These are phyloP conservation scores for Fusarium ramigenum DNA, from an alignment of 2,329 filamentous ascomycete genomes.

Conservation along the genomic window DNA sequence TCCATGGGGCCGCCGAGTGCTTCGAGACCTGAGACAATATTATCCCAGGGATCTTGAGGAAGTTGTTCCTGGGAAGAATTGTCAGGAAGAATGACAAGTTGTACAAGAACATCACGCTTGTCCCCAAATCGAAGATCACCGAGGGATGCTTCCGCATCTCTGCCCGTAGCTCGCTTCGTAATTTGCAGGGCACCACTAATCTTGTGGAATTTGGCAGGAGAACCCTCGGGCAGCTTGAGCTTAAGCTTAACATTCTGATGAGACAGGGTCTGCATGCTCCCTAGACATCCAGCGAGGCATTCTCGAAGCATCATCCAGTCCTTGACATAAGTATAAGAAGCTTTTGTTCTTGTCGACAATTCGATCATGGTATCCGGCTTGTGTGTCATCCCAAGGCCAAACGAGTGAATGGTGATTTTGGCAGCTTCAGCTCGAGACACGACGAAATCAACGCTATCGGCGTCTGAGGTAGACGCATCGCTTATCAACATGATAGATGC, in stretches of 20 bases:
- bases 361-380: slow-evolving; percentile 99
- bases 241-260: slow-evolving; percentile 98
- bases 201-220: slow-evolving; percentile 97
- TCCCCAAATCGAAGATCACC: slow-evolving; percentile 96
- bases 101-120: slow-evolving; percentile 91
- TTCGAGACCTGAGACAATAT: slow-evolving; percentile 93
- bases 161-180: slow-evolving; percentile 93
- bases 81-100: slow-evolving; percentile 91
- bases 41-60: slow-evolving; percentile 96
- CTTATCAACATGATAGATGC: slow-evolving; percentile 97
- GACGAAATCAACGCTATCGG: slow-evolving; percentile 96
- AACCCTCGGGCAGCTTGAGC: slow-evolving; percentile 92
- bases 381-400: slow-evolving; percentile 94
- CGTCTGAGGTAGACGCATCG: slow-evolving; percentile 93
- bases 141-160: slow-evolving; percentile 90
- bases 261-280: slow-evolving; percentile 91
- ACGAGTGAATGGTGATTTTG: slow-evolving; percentile 97
- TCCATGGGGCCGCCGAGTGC: slow-evolving; percentile 89
- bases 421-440: slow-evolving; percentile 96
- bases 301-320: slow-evolving; percentile 99
- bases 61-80: slow-evolving; percentile 82
- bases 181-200: slow-evolving; percentile 96
- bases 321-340: slow-evolving; percentile 97
- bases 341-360: slow-evolving; percentile 92
- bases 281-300: slow-evolving; percentile 91